Evolutionary conservation across 2,329 filamentous ascomycete species (phyloP).

Genomic region (Ophiostoma piceae): DNA sequence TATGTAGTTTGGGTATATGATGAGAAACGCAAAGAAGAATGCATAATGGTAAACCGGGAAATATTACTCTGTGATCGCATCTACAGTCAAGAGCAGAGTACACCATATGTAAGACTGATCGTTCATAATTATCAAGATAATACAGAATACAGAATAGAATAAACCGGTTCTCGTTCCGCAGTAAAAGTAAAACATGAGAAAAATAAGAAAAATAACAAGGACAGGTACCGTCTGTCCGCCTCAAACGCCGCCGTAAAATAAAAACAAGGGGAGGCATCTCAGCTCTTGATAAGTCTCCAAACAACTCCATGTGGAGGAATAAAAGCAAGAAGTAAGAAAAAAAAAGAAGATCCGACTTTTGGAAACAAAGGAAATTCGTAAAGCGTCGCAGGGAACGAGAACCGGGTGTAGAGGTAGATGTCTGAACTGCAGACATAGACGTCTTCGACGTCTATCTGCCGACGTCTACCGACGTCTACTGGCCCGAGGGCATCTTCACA

Average conservation of each 20-base stretch:
- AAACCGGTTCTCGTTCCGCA: not conserved
- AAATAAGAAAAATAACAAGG: not conserved
- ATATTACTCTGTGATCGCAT: too few relatives aligned
- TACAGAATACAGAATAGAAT: not conserved
- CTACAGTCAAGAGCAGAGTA: not conserved
- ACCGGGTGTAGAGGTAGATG: too few relatives aligned
- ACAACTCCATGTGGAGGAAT: not conserved
- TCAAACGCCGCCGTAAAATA: not conserved
- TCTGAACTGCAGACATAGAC: too few relatives aligned
- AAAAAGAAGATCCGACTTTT: not conserved
- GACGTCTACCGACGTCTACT: not conserved
- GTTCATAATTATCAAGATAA: constrained; percentile 2
- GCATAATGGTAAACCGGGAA: too few relatives aligned
- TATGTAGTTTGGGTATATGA: too few relatives aligned
- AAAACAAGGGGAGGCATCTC: constrained; percentile 42
- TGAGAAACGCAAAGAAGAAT: not conserved
- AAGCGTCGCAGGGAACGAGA: not conserved
- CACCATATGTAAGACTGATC: not conserved
- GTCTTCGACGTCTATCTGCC: too few relatives aligned
- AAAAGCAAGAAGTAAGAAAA: not conserved
- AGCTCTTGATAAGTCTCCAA: constrained; percentile 52
- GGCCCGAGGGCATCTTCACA: constrained; percentile 22
- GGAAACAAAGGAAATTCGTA: constrained; percentile 10
- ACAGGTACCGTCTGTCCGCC: not conserved
- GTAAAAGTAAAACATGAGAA: not conserved